Base-by-base conservation (phyloP, 208 protist species). In the Trypanosoma avium region DNA sequence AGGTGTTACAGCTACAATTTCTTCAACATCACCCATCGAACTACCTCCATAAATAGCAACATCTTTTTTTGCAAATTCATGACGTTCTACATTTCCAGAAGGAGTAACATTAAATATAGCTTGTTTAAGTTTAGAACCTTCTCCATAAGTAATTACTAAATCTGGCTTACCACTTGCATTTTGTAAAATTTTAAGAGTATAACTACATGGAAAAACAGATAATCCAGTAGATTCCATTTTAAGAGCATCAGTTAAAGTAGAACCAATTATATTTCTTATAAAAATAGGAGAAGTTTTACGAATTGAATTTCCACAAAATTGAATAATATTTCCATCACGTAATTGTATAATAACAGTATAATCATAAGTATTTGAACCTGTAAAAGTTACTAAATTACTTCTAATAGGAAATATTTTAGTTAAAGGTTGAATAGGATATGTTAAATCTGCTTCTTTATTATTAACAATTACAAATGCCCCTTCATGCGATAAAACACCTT, bases 271-370 rank as follows among this genome's bases (percentile, higher is more conserved):
- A 10, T 10, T 48, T 12, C 67, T 33, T 19, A 67, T 21, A 45
- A 65, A 32, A 19, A 61, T 38, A 22, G 59, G 56, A 13, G 3
- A 3, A 21, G 21, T 33, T 30, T 61, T 61, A 12, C 4, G 9
- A n/a, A 32, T 22, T 1, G 27, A 60, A 42, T 67, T 49, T n/a
- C 67, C 67, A 46, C 29, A 17, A 40, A 67, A 73, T 22, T 73
- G 67, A 8, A 56, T 4, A 10, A 73, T 61, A 19, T 27, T 24
- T n/a, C 67, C 67, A 55, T 73, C 67, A 9, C 53, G 49, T 21
- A 73, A 43, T 33, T 65, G 59, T 27, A 73, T 10, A 61, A 73
- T 56, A 12, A 67, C 43, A 12, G 53, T 56, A 32, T 73, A 73
- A 42, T 73, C 43, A 27, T 56, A 61, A 2, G 13, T 50, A 21